These are phyloP conservation scores for Avena sativa DNA, from an alignment of 176 grass and related monocot species.

Conservation along the genomic window DNA sequence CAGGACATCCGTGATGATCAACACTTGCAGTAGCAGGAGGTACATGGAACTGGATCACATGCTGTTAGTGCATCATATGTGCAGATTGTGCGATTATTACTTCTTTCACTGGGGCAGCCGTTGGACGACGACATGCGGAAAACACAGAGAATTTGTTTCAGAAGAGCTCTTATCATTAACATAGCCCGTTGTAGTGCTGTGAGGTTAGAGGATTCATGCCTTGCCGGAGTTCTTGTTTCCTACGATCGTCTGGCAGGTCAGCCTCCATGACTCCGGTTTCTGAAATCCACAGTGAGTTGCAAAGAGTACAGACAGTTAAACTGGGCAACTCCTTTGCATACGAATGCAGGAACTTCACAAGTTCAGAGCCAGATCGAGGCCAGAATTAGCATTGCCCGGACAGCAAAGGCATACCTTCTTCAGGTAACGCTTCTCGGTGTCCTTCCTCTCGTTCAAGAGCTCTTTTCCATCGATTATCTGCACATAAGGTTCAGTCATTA, in stretches of 20 bases:
- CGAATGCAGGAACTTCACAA: not conserved
- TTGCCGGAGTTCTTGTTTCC: slow-evolving; percentile 95
- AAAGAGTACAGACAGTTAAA: too few species aligned
- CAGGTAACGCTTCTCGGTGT: slow-evolving; percentile 69
- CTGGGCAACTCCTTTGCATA: too few species aligned
- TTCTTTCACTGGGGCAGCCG: slow-evolving; percentile 91
- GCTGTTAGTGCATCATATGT: not conserved
- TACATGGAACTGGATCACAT: not conserved
- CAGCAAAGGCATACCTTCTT: slow-evolving; percentile 58
- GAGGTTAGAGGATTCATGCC: slow-evolving; percentile 35
- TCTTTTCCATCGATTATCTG: slow-evolving; percentile 84
- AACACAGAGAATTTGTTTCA: not conserved
- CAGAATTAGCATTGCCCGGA: not conserved
- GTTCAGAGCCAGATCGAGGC: not conserved
- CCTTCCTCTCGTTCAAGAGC: slow-evolving; percentile 77
- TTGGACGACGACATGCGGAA: slow-evolving; percentile 67
- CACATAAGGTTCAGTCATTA: slow-evolving; percentile 1
- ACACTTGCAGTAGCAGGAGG: not conserved
- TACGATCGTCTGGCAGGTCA: slow-evolving; percentile 95
- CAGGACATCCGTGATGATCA: not conserved
- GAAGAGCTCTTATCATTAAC: not conserved
- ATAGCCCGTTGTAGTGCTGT: not conserved
- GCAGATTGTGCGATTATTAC: slow-evolving; percentile 34
- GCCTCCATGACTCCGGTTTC: slow-evolving; percentile 96
- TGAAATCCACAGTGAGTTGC: slow-evolving; percentile 22